These are phyloP conservation scores for Phylloporus gajari DNA, from an alignment of 1,284 basidiomycete genomes.

Conservation along the genomic window DNA sequence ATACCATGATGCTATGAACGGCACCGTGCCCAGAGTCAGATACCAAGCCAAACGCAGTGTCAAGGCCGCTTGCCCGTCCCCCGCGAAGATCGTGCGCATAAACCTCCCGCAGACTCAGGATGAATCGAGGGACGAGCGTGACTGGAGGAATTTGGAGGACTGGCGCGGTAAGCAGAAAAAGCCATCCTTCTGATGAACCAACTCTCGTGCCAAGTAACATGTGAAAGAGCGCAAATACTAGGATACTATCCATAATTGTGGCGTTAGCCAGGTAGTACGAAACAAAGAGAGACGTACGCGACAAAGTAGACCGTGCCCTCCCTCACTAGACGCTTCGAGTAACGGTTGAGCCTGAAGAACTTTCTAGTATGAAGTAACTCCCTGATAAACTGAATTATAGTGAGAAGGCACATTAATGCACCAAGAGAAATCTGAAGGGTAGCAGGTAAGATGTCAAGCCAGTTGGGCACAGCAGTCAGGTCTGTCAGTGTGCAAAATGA, in stretches of 20 bases:
- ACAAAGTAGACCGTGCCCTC: slow-evolving; percentile 3
- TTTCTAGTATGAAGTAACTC: neutral
- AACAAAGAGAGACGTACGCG: neutral
- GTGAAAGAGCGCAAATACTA: neutral
- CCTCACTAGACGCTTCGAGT: neutral
- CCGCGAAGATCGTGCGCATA: neutral
- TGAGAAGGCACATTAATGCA: slow-evolving; percentile 3
- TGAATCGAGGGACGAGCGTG: neutral
- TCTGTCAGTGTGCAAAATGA: neutral
- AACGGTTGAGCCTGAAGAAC: neutral
- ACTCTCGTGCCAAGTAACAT: neutral
- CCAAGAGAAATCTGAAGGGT: neutral
- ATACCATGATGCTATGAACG: neutral
- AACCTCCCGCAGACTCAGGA: neutral
- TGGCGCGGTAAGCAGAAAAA: neutral
- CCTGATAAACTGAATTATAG: neutral
- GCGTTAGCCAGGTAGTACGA: neutral
- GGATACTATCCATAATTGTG: neutral
- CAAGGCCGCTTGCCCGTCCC: neutral
- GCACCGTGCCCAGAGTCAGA: neutral
- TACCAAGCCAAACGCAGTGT: neutral
- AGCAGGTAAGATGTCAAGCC: neutral
- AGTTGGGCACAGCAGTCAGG: neutral
- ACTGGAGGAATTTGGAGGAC: neutral
- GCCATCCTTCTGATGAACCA: neutral